Conservation (phyloP, 2,329 filamentous ascomycete genomes). For the Aureobasidium sp. region DNA sequence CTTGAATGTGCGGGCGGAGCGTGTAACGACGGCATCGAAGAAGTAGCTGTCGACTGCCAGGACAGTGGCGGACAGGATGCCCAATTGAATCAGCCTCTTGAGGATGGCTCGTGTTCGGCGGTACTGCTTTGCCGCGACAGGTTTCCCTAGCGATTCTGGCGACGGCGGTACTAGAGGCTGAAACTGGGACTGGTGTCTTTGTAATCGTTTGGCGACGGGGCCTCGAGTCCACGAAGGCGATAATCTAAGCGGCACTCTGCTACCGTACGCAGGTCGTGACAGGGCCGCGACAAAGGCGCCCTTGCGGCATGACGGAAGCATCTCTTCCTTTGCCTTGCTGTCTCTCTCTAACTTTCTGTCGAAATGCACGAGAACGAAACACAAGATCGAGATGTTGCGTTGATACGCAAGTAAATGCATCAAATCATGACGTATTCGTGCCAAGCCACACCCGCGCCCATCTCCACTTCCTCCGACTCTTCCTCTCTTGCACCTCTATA, state of each 20-base stretch:
- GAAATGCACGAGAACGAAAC: no score
- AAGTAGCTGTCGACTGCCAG: constrained; percentile 64
- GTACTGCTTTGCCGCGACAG: constrained; percentile 62
- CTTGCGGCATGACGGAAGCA: constrained; percentile 9
- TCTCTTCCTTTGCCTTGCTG: not conserved
- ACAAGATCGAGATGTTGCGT: not conserved
- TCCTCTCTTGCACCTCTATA: not conserved
- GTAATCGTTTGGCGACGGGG: not conserved
- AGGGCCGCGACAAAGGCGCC: not conserved
- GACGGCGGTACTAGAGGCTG: constrained; percentile 54
- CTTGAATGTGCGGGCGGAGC: constrained; percentile 73
- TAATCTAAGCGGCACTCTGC: not conserved
- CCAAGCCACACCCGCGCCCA: not conserved
- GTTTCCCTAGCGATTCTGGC: constrained; percentile 67
- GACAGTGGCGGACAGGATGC: constrained; percentile 48
- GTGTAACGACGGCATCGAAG: constrained; percentile 69
- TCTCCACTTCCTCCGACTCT: not conserved
- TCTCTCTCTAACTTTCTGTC: not conserved
- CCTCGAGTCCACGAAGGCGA: constrained; percentile 5
- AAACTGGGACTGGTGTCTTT: constrained; percentile 27
- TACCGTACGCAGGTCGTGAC: not conserved
- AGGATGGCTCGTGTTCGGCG: constrained; percentile 62
- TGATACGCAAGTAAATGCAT: not conserved
- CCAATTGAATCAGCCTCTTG: constrained; percentile 60
- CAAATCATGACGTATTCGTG: constrained; percentile 7